These are phyloP conservation scores for Penicillium sp. DNA, from an alignment of 2,329 filamentous ascomycete species.

Conservation along the genomic window DNA sequence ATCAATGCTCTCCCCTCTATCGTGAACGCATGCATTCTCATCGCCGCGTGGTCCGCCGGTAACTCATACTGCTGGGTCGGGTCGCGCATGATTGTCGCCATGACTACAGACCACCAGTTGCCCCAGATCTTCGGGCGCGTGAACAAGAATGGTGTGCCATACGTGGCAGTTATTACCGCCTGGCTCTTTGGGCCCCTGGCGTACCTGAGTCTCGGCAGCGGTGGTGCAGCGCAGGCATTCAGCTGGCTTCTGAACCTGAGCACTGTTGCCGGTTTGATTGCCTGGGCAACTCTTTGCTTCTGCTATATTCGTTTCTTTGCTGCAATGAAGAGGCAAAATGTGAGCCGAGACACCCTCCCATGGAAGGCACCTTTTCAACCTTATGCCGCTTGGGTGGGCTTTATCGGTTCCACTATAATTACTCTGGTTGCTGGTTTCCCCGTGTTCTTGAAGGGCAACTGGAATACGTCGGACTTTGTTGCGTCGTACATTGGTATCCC, in stretches of 20 bases:
- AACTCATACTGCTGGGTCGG: conserved; percentile 50
- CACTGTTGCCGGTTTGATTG: conserved; percentile 47
- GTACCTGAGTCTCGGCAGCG: conserved; percentile 39
- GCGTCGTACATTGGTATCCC: conserved; percentile 43
- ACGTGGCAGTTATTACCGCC: conserved; percentile 55
- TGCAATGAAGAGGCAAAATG: conserved; percentile 39
- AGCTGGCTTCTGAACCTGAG: conserved; percentile 44
- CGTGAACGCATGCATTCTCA: conserved; percentile 36
- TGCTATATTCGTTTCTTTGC: conserved; percentile 54
- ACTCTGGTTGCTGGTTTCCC: conserved; percentile 68
- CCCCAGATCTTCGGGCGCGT: conserved; percentile 56
- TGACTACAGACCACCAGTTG: conserved; percentile 59
- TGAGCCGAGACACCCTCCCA: conserved; percentile 41
- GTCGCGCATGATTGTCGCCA: conserved; percentile 58
- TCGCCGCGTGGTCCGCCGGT: conserved; percentile 40
- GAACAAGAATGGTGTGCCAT: conserved; percentile 54
- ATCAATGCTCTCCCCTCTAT: conserved; percentile 34
- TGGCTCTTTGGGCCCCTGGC: conserved; percentile 44
- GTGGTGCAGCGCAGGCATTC: conserved; percentile 38
- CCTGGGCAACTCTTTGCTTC: conserved; percentile 44
- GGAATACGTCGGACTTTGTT: conserved; percentile 35
- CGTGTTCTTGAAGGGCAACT: conserved; percentile 34
- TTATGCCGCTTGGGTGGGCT: conserved; percentile 60
- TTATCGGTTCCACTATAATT: conserved; percentile 58
- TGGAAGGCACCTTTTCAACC: conserved; percentile 54